Evolutionary conservation across 768 basidiomycete species (phyloP).

Genomic region (Rubroboletus satanas): DNA sequence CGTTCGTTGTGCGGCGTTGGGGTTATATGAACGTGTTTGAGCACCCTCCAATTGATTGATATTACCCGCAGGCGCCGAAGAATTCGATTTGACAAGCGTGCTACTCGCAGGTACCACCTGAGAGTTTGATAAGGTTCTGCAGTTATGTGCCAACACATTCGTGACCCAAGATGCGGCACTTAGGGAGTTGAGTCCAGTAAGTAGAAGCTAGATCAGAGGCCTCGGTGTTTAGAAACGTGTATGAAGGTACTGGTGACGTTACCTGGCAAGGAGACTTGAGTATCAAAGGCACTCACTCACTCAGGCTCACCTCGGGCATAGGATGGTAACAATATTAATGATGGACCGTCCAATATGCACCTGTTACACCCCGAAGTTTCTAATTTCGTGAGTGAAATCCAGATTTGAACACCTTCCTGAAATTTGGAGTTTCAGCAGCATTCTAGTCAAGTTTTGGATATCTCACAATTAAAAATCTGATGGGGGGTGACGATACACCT

Average conservation of each 20-base stretch:
- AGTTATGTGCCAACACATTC: neutral
- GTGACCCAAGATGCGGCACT: neutral
- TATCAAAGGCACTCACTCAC: neutral
- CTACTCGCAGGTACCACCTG: neutral
- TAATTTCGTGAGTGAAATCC: too few relatives aligned
- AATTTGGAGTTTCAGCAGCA: too few relatives aligned
- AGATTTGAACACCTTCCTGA: too few relatives aligned
- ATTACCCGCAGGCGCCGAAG: neutral
- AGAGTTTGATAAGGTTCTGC: neutral
- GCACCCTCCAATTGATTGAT: neutral
- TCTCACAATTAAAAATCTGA: too few relatives aligned
- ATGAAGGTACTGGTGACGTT: slow-evolving; percentile 12
- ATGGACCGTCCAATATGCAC: too few relatives aligned
- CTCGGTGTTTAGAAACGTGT: neutral
- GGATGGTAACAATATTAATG: too few relatives aligned
- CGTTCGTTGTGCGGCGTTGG: neutral
- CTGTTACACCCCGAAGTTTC: too few relatives aligned
- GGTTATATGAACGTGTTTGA: neutral
- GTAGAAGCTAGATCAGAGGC: too few relatives aligned
- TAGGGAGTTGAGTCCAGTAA: neutral
- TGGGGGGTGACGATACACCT: too few relatives aligned
- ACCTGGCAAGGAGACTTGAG: slow-evolving; percentile 12
- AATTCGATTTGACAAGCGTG: neutral
- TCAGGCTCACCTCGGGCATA: too few relatives aligned
- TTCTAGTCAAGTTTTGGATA: too few relatives aligned